Percentiles rank a stretch among this genome's conserved stretches.
Conservation (phyloP, 306 rosid species). For the Ormosia emarginata region DNA sequence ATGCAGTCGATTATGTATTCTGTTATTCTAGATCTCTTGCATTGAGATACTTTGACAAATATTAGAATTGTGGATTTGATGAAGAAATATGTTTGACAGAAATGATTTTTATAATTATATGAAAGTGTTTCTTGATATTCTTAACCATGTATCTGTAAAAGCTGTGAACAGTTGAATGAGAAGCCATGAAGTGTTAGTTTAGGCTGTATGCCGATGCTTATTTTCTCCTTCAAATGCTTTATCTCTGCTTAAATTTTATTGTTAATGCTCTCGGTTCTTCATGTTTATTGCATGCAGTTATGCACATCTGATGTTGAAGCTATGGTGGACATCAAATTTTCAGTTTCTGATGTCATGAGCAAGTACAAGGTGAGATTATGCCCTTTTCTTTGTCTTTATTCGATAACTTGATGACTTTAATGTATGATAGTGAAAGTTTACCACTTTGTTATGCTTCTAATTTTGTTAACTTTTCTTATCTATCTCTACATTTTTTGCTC, state of each 20-base stretch:
- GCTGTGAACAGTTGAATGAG: not conserved
- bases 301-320: slow-evolving; percentile 28
- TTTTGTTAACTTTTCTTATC: not conserved
- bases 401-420: slow-evolving; percentile 2
- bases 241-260: not conserved
- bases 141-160: not conserved
- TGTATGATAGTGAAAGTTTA: not conserved
- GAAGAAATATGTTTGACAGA: not conserved
- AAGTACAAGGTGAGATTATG: slow-evolving; percentile 55
- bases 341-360: slow-evolving; percentile 55
- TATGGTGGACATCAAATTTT: slow-evolving; percentile 32
- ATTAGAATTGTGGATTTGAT: not conserved
- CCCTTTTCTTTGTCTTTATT: not conserved
- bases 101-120: not conserved
- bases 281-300: slow-evolving; percentile 39
- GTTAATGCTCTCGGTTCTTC: not conserved
- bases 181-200: not conserved
- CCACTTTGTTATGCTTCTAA: not conserved
- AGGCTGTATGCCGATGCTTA: not conserved
- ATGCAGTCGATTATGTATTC: not conserved
- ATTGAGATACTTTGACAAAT: not conserved
- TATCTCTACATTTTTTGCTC: not conserved
- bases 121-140: not conserved
- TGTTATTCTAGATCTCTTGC: not conserved
- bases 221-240: not conserved